Percentiles rank a stretch among this genome's conserved stretches.
phyloP scores from a whole-genome alignment of 495 filamentous ascomycete species.

The Hamigera avellanea region DNA sequence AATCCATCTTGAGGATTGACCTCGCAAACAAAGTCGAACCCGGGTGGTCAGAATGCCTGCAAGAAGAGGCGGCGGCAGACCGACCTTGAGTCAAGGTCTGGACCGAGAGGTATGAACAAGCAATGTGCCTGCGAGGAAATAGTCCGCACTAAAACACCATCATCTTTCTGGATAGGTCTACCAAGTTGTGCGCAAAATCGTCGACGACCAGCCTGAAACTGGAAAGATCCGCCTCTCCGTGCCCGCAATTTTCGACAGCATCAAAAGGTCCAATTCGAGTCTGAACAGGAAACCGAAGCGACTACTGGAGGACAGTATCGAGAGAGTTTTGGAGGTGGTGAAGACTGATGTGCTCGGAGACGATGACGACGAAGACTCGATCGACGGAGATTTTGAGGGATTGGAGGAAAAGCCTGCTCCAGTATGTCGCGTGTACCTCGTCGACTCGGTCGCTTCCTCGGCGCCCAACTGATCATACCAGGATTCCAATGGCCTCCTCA shows the following conservation, averaged over 20 bases:
- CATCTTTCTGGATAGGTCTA: conserved; percentile 40
- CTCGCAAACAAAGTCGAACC: background rate
- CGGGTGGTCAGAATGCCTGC: conserved; percentile 16
- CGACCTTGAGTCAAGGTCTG: conserved; percentile 39
- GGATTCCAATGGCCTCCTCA: conserved; percentile 64
- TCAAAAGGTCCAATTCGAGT: conserved; percentile 76
- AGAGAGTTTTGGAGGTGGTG: conserved; percentile 67
- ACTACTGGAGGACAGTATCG: conserved; percentile 73
- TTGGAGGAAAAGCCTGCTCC: conserved; percentile 31
- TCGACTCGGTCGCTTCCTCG: background rate
- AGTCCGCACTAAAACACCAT: background rate
- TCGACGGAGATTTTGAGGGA: conserved; percentile 58
- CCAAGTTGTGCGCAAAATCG: conserved; percentile 61
- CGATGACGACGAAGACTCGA: conserved; percentile 38
- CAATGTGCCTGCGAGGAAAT: background rate
- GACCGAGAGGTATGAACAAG: conserved; percentile 39
- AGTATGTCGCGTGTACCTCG: conserved; percentile 12
- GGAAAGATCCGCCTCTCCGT: conserved; percentile 41
- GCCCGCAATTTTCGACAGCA: conserved; percentile 55
- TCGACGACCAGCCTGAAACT: conserved; percentile 48
- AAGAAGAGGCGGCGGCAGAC: conserved; percentile 30
- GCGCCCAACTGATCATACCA: conserved; percentile 8
- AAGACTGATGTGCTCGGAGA: conserved; percentile 46
- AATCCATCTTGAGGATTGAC: conserved; percentile 3
- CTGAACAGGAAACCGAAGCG: conserved; percentile 70